Evolutionary conservation across 2,329 filamentous ascomycete species (phyloP), one percentile per base, ranked within the genome.

Genomic region (Neofusicoccum laricinum): DNA sequence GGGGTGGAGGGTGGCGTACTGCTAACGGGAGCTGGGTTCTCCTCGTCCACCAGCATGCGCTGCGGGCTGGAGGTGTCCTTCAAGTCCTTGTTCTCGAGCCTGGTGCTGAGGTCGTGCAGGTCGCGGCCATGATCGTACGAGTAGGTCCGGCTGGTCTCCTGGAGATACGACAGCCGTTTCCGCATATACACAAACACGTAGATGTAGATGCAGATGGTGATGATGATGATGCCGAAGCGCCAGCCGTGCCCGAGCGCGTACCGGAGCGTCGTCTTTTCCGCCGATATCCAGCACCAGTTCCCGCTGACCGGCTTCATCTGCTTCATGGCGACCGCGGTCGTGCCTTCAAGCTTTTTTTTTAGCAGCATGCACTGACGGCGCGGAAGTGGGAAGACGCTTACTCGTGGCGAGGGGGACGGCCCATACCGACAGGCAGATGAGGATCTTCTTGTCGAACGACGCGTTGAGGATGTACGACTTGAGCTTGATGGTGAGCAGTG

Each of bases 241-340:
- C 80, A 82, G 48, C 76, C 79, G 64, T 82, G 80, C 0, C 78
- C 78, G 53, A 82, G 72, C 1, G 70, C 75, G 62, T 82, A 82
- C 32, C 80, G 77, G 19, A 81, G 71, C 7, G 75, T 75, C 17
- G 72, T 68, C 21, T 75, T 69, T 2, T 72, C 68, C 7, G 71
- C 65, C 10, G 74, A 71, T 65, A 82, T 82, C 80, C 80, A 82
- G 69, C 80, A 82, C 80, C 80, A 82, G 65, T 82, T 82, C 0
- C 80, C 80, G 3, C 78, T 79, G 1, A 81, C 79, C 36, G 77
- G 77, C 4, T 71, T 74, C 63, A 76, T 75, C n/a, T 69, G 65
- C 10, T 64, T 32, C 50, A 64, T 48, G 1, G 41, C 62, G 3
- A 58, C 62, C 2, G 62, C 62, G 4, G 62, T 48, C 6, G 50